Base-by-base conservation (phyloP, 805 yeast genomes). In the Nakazawaea siamensis region DNA sequence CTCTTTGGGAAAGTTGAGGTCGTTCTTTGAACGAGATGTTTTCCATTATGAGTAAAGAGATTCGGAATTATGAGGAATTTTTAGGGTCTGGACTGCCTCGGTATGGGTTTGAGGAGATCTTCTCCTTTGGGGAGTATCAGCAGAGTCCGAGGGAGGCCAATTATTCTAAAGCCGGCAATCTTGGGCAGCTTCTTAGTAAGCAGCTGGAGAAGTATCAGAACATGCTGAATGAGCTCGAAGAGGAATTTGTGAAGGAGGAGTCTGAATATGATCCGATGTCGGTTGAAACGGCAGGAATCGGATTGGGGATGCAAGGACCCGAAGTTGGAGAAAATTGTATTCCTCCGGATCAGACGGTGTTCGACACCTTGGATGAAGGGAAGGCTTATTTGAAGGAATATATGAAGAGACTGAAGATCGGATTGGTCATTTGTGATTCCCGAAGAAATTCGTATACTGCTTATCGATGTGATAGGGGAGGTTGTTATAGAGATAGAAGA, bases 401-500 rank as follows among this genome's bases (percentile, higher is more conserved):
- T 18, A 35, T 35, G 39, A 35, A 19, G 17, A 11, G 11, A 14
- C 28, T 31, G 9, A 20, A 19, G 11, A 31, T 35, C n/a, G 39
- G 39, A 5, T 17, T 35, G 18, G 39, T 35, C 19, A 35, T 35
- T n/a, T 35, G 35, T 12, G 39, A 35, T 31, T 35, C 39, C 5
- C 3, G 39, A n/a, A 31, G 21, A 13, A 17, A 31, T 21, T 23
- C 29, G 15, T 35, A 35, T 27, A 35, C 39, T 3, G 18, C 32
- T 5, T 35, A 35, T 19, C 12, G 39, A n/a, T 35, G 39, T 26
- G 39, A 35, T 31, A 20, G 39, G 8, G 39, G 39, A 8, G 39
- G 39, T n/a, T 9, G 18, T 26, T 35, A 35, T 21, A 24, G 39
- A 12, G 35, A 35, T 27, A 26, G 39, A n/a, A 20, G 39, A 7